Evolutionary conservation across 108 stramenopile genomes (phyloP).

Genomic region (Halocafeteria seosinensis): DNA sequence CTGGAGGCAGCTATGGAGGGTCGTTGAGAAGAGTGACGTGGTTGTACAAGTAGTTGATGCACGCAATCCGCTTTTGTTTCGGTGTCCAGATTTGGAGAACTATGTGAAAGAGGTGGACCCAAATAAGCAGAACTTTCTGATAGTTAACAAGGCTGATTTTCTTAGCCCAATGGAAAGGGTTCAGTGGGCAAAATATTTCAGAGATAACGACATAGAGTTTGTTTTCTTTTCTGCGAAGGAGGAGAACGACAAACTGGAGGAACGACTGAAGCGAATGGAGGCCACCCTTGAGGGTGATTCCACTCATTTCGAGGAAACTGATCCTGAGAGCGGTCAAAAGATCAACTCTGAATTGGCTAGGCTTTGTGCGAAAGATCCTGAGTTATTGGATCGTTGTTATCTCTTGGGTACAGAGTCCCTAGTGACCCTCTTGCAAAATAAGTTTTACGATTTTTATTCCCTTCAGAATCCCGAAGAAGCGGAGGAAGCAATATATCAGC

Average conservation of each 20-base stretch:
- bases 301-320: too few relatives aligned
- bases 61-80: constrained; percentile 83
- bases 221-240: constrained; percentile 81
- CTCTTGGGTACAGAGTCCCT: too few relatives aligned
- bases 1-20: constrained; percentile 96
- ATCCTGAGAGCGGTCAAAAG: too few relatives aligned
- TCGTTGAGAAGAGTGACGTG: constrained; percentile 72
- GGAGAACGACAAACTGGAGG: constrained; percentile 67
- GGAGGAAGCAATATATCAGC: too few relatives aligned
- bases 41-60: constrained; percentile 89
- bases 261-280: constrained; percentile 4
- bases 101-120: constrained; percentile 57
- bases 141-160: constrained; percentile 95
- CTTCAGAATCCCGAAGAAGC: too few relatives aligned
- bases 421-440: too few relatives aligned
- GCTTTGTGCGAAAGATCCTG: too few relatives aligned
- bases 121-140: constrained; percentile 62
- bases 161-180: constrained; percentile 55
- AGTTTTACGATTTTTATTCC: too few relatives aligned
- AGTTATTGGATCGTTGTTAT: too few relatives aligned
- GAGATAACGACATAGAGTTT: constrained; percentile 50
- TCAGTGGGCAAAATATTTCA: constrained; percentile 66
- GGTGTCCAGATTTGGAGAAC: constrained; percentile 58
- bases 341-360: too few relatives aligned
- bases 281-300: background rate